These are phyloP conservation scores for Scedosporium minutisporum DNA, from an alignment of 2,329 filamentous ascomycete genomes.

Conservation along the genomic window DNA sequence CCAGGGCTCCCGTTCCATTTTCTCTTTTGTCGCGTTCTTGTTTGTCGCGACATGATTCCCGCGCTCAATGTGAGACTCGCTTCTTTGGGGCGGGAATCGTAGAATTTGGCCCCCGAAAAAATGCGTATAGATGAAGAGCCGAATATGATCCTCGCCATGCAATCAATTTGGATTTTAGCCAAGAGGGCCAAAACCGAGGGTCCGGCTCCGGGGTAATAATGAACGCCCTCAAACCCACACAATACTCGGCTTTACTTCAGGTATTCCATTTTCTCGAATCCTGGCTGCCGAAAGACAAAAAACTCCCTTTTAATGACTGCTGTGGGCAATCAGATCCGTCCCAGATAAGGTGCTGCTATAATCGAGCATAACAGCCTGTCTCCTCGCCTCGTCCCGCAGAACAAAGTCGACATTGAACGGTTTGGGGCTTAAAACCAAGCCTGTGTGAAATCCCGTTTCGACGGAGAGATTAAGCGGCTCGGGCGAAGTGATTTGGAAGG, in stretches of 20 bases:
- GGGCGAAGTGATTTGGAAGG: slow-evolving; percentile 25
- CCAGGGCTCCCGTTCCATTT: too few relatives aligned
- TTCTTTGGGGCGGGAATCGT: background rate
- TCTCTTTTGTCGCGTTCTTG: too few relatives aligned
- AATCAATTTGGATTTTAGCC: slow-evolving; percentile 1
- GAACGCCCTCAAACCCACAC: background rate
- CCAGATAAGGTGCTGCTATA: background rate
- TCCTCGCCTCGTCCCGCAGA: slow-evolving; percentile 12
- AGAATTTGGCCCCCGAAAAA: background rate
- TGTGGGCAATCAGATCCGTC: background rate
- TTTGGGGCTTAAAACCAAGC: slow-evolving; percentile 8
- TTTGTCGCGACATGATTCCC: too few relatives aligned
- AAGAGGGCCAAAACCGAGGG: background rate
- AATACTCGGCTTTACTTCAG: too few relatives aligned
- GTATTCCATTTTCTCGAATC: too few relatives aligned
- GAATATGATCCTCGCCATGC: background rate
- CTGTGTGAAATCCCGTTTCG: slow-evolving; percentile 16
- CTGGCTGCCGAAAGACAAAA: background rate
- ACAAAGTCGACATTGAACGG: slow-evolving; percentile 12
- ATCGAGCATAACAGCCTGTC: background rate
- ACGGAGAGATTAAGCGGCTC: slow-evolving; percentile 15
- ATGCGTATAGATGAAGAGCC: background rate
- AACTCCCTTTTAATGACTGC: background rate
- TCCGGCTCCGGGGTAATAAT: background rate
- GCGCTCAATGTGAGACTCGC: background rate